Conservation (phyloP, 495 filamentous ascomycete species). For the Venustampulla echinocandica region DNA sequence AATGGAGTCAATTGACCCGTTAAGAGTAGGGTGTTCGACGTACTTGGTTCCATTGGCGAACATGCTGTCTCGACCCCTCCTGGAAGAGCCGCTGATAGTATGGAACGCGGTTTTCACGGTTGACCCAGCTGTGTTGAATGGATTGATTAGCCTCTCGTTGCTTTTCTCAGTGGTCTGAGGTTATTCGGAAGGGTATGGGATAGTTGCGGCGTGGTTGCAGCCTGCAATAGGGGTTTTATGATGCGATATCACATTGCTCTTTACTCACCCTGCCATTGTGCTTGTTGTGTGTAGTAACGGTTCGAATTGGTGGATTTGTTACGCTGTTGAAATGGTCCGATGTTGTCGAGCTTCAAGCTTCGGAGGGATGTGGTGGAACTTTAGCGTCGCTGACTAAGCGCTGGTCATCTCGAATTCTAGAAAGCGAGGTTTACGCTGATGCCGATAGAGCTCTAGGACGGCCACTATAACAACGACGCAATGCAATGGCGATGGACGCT, state of each 20-base stretch:
- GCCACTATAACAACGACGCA: neutral
- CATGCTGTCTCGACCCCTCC: conserved; percentile 56
- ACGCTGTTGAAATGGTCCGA: conserved; percentile 12
- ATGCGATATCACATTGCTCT: too few relatives aligned
- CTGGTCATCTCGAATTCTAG: conserved; percentile 5
- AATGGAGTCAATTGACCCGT: too few relatives aligned
- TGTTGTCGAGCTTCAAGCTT: conserved; percentile 12
- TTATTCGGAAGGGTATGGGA: conserved; percentile 7
- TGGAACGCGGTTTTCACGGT: conserved; percentile 81
- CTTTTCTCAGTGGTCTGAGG: conserved; percentile 1
- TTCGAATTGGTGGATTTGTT: conserved; percentile 3
- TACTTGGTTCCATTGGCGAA: conserved; percentile 83
- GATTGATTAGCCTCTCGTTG: conserved; percentile 1
- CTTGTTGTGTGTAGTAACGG: conserved; percentile 1
- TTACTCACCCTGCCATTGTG: conserved; percentile 25
- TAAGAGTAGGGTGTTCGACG: conserved; percentile 27
- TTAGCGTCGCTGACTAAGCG: conserved; percentile 13
- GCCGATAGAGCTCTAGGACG: neutral
- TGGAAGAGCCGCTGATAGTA: conserved; percentile 79
- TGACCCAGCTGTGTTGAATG: conserved; percentile 45
- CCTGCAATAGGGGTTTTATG: too few relatives aligned
- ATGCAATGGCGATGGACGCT: conserved; percentile 18
- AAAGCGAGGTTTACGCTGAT: neutral
- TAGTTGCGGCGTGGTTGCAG: neutral
- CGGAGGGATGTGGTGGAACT: neutral